phyloP scores from a whole-genome alignment of 306 rosid genomes.

The Morella rubra region DNA sequence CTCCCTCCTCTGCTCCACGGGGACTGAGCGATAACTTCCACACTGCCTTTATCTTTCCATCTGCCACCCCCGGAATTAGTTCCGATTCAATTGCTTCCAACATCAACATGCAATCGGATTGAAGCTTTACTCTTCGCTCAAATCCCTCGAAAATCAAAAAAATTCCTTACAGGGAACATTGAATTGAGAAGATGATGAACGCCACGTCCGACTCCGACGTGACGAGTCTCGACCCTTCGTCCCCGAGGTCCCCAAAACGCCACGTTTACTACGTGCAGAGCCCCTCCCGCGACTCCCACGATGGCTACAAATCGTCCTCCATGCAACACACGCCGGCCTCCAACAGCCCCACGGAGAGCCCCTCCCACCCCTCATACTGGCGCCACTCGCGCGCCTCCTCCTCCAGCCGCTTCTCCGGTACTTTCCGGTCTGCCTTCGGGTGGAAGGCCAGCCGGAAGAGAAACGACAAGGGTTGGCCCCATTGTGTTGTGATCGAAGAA shows the following conservation, averaged over 20 bases:
- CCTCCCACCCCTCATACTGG: slow-evolving; percentile 64
- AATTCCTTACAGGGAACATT: no score
- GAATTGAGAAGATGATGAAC: slow-evolving; percentile 44
- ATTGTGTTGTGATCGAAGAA: slow-evolving; percentile 67
- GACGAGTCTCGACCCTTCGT: slow-evolving; percentile 63
- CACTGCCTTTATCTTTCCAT: no score
- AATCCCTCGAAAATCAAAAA: no score
- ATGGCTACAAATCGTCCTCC: slow-evolving; percentile 64
- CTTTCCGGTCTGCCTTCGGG: slow-evolving; percentile 37
- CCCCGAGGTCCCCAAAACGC: slow-evolving; percentile 67
- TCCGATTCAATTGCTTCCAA: no score
- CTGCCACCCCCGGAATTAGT: no score
- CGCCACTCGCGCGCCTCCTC: slow-evolving; percentile 73
- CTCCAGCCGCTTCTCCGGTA: slow-evolving; percentile 65
- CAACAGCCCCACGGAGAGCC: slow-evolving; percentile 66
- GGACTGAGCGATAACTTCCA: no score
- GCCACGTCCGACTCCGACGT: slow-evolving; percentile 72
- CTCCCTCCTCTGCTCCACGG: background rate
- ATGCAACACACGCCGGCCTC: slow-evolving; percentile 54
- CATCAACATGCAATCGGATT: no score
- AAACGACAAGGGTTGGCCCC: slow-evolving; percentile 60
- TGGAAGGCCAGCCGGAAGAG: slow-evolving; percentile 37
- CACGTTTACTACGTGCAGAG: slow-evolving; percentile 67
- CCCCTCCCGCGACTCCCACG: slow-evolving; percentile 78
- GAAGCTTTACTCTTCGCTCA: no score